phyloP scores from a whole-genome alignment of 495 filamentous ascomycete genomes.

The Lophium mytilinum region DNA sequence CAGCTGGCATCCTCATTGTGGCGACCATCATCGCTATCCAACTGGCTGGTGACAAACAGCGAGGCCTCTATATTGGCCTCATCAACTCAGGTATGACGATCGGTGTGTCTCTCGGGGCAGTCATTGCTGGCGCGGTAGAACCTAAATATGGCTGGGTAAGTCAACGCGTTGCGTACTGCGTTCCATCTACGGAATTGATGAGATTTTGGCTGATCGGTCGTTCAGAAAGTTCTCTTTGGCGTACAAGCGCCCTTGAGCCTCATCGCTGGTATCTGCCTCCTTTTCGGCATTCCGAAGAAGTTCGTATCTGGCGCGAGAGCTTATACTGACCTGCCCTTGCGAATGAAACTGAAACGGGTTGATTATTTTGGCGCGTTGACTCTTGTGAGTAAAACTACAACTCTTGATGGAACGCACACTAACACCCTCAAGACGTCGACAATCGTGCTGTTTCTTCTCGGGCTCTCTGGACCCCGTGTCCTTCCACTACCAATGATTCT shows the following conservation, averaged over 20 bases:
- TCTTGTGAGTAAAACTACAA: constrained; percentile 38
- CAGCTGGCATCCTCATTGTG: constrained; percentile 57
- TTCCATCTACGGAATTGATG: background rate
- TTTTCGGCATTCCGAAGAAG: constrained; percentile 34
- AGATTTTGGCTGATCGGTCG: constrained; percentile 1
- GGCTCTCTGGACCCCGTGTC: constrained; percentile 52
- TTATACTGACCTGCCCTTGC: constrained; percentile 26
- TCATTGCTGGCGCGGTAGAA: constrained; percentile 57
- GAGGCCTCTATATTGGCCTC: constrained; percentile 63
- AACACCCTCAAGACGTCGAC: constrained; percentile 35
- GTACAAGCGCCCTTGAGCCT: constrained; percentile 53
- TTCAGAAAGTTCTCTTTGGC: constrained; percentile 59
- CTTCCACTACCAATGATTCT: constrained; percentile 48
- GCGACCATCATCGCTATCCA: constrained; percentile 63
- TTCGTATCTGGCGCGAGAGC: constrained; percentile 13
- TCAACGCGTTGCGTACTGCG: background rate
- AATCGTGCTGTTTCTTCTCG: constrained; percentile 57
- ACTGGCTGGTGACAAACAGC: constrained; percentile 50
- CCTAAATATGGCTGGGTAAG: constrained; percentile 61
- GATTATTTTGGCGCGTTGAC: constrained; percentile 62
- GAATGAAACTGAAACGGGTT: constrained; percentile 47
- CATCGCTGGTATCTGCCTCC: constrained; percentile 48
- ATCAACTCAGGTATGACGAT: constrained; percentile 59
- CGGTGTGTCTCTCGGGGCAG: constrained; percentile 61
- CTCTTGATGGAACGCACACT: background rate